phyloP scores from a whole-genome alignment of 2,329 filamentous ascomycete genomes.

The Colletotrichum sublineola region DNA sequence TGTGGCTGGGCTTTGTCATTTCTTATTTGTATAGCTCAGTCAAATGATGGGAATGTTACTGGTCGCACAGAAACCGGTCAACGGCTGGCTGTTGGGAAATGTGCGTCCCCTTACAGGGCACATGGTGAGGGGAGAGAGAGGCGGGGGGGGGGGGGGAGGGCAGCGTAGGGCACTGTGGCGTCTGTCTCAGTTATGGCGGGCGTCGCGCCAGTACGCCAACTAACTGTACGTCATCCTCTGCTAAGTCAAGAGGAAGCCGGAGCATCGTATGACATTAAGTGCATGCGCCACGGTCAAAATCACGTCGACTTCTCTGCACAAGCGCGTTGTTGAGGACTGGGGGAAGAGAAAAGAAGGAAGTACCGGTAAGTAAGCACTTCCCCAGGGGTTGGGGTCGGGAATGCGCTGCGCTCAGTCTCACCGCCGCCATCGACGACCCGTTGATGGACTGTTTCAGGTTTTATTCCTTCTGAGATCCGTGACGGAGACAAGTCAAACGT shows the following conservation, averaged over 20 bases:
- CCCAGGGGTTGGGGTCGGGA: neutral
- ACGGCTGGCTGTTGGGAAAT: neutral
- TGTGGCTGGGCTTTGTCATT: neutral
- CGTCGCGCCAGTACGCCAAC: neutral
- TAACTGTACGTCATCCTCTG: neutral
- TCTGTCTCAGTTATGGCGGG: neutral
- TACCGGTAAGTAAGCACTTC: neutral
- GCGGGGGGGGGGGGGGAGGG: neutral
- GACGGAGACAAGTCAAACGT: neutral
- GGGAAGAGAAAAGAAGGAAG: constrained; percentile 11
- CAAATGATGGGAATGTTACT: neutral
- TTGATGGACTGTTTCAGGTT: constrained; percentile 35
- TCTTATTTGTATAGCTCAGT: neutral
- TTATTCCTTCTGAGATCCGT: constrained; percentile 33
- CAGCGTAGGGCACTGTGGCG: neutral
- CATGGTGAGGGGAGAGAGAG: too few species aligned
- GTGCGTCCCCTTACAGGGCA: neutral
- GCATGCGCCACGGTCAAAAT: neutral
- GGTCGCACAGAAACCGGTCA: neutral
- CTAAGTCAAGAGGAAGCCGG: neutral
- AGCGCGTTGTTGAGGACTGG: neutral
- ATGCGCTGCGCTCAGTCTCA: constrained; percentile 36
- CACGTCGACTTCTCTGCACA: neutral
- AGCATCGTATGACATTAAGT: neutral
- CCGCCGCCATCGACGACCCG: constrained; percentile 3